Evolutionary conservation across 345 rosid species (phyloP), one percentile per base, ranked within the genome.

Genomic region (Limnanthes douglasii): DNA sequence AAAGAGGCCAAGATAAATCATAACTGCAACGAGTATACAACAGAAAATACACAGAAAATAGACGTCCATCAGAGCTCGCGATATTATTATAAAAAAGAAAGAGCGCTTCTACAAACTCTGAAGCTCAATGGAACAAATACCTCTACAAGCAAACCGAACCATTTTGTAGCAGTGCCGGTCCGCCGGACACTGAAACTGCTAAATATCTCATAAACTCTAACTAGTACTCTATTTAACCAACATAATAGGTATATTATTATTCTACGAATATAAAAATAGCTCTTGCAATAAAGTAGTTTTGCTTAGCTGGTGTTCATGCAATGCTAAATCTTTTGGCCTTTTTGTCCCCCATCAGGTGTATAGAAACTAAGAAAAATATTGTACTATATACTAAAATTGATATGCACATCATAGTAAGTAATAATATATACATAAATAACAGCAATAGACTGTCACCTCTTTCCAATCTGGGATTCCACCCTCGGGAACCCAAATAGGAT

Each of bases 401-500:
- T 17, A 49, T 37, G 37, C 34, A 41, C 2, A 12, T 48, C 35
- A 42, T 48, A 35, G 16, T 34, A 56, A 25, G 5, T 46, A 15
- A 36, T 36, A 47, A 37, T 1, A 43, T 21, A 62, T 62, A 61
- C 47, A 51, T 64, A 57, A 68, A 61, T 63, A 60, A 43, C n/a
- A n/a, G 60, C 39, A 66, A 59, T 72, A 75, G 72, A 66, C 57
- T 54, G 65, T 88, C 97, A 88, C 97, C 97, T 88, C 97, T 88
- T 83, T 88, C 97, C 95, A 88, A 79, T 78, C 85, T 67, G 95
- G 95, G 80, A 88, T 88, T 69, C 97, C 97, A 54, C 95, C 97
- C 50, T 76, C 97, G 11, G 97, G 95, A 78, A 88, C 97, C 97
- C 97, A 83, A 83, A 83, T 47, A 68, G 97, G 97, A 76, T 88